Conservation (phyloP, 192 early-diverging fungal species). For the Coemansia sp. region DNA sequence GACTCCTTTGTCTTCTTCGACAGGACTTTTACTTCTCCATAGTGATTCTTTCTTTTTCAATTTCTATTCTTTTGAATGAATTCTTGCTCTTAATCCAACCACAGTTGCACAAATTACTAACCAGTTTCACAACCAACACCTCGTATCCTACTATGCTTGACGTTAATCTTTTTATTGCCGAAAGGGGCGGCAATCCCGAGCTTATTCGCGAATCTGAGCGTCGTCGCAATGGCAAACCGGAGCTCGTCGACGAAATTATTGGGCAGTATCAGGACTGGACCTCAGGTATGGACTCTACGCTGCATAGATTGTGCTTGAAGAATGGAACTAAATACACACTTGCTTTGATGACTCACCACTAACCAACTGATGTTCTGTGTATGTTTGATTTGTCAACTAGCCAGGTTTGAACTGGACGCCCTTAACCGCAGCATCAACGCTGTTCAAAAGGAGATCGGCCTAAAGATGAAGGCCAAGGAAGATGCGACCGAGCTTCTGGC, state of each 20-base stretch:
- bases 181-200: conserved; percentile 94
- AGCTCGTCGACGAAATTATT: conserved; percentile 91
- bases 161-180: conserved; percentile 86
- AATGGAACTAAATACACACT: not conserved
- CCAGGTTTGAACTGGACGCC: conserved; percentile 82
- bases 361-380: not conserved
- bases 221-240: conserved; percentile 77
- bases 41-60: too few species aligned
- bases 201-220: conserved; percentile 92
- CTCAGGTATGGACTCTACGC: conserved; percentile 56
- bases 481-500: conserved; percentile 73
- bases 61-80: not conserved
- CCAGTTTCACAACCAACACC: not conserved
- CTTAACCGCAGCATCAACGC: conserved; percentile 90
- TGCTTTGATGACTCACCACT: conserved; percentile 9
- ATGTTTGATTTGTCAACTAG: conserved; percentile 43
- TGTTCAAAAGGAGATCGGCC: conserved; percentile 87
- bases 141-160: conserved; percentile 69
- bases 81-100: not conserved
- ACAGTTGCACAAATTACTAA: too few species aligned
- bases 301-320: not conserved
- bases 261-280: conserved; percentile 88
- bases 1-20: too few species aligned
- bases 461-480: conserved; percentile 90
- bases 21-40: too few species aligned